These are phyloP conservation scores for Phytopythium vexans DNA, from an alignment of 352 stramenopile genomes.

Conservation along the genomic window DNA sequence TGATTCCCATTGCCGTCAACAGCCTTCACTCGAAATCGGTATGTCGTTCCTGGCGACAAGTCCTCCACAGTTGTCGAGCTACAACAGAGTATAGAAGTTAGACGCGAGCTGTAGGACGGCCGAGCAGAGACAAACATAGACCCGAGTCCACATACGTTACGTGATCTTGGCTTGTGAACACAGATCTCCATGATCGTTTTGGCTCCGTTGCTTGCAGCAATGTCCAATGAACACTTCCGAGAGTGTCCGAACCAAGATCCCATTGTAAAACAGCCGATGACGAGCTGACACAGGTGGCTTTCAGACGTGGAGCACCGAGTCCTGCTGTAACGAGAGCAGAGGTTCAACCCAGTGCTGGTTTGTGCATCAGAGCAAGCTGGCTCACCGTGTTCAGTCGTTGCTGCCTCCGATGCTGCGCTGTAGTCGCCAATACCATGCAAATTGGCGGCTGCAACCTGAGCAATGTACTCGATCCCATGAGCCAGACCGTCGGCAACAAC, in stretches of 20 bases:
- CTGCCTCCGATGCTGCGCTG: slow-evolving; percentile 23
- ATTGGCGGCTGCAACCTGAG: slow-evolving; percentile 48
- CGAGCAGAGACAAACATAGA: too few species aligned
- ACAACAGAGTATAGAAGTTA: not conserved
- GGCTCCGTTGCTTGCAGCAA: too few species aligned
- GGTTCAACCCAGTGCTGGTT: too few species aligned
- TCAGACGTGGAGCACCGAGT: too few species aligned
- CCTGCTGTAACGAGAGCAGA: too few species aligned
- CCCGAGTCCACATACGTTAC: too few species aligned
- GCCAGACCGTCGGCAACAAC: slow-evolving; percentile 23
- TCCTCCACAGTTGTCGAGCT: not conserved
- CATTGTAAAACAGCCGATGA: too few species aligned
- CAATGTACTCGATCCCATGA: slow-evolving; percentile 38
- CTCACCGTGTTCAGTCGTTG: slow-evolving; percentile 29
- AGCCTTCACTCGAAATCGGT: slow-evolving; percentile 3
- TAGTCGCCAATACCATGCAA: slow-evolving; percentile 58
- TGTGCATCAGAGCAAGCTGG: not conserved
- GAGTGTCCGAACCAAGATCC: too few species aligned
- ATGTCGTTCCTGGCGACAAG: not conserved
- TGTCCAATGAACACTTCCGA: too few species aligned
- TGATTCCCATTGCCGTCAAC: not conserved
- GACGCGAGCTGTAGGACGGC: not conserved
- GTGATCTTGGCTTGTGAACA: too few species aligned
- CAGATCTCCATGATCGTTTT: too few species aligned
- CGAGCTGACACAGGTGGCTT: too few species aligned